A percentile compares a stretch with the other conserved stretches of the same genome.
These are phyloP conservation scores for Chaetomium olivaceum DNA, from an alignment of 2,329 filamentous ascomycete genomes.

Conservation along the genomic window DNA sequence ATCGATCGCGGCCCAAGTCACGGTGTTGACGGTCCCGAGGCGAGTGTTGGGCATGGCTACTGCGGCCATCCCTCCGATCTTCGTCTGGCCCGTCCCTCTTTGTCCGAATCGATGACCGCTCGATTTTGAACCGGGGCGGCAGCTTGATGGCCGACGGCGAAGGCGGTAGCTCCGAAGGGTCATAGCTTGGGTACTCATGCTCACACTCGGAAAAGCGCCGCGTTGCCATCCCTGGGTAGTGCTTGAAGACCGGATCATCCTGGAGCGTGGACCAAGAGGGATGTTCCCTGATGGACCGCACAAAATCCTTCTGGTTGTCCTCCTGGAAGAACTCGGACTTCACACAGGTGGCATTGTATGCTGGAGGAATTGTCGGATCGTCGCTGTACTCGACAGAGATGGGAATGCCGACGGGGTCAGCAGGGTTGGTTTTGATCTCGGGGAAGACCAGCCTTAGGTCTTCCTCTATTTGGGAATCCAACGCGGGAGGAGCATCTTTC, in stretches of 20 bases:
- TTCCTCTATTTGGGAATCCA: constrained; percentile 40
- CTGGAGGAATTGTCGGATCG: constrained; percentile 48
- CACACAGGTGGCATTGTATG: constrained; percentile 46
- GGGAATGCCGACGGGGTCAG: constrained; percentile 52
- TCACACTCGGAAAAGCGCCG: constrained; percentile 31
- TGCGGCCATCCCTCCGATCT: not conserved
- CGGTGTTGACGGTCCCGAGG: not conserved
- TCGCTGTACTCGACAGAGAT: constrained; percentile 46
- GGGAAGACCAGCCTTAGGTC: constrained; percentile 45
- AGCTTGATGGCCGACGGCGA: constrained; percentile 28
- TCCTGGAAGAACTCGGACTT: constrained; percentile 48
- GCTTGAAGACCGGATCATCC: constrained; percentile 47
- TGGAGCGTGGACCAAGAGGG: constrained; percentile 44
- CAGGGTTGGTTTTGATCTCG: constrained; percentile 40
- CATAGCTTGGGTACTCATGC: constrained; percentile 35
- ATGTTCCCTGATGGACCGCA: constrained; percentile 44
- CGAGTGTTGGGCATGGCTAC: constrained; percentile 1
- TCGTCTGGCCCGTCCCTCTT: not conserved
- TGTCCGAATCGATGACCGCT: constrained; percentile 4
- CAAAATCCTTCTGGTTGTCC: constrained; percentile 47
- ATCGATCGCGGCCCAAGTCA: constrained; percentile 2
- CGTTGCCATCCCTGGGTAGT: constrained; percentile 34
- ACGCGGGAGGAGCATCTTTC: constrained; percentile 36
- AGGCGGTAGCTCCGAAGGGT: constrained; percentile 25
- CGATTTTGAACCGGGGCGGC: constrained; percentile 26